Evolutionary conservation across 225 moss, liverwort and hornwort species (phyloP), one percentile per base, ranked within the genome.

Genomic region (Pseudisothecium myosuroides): DNA sequence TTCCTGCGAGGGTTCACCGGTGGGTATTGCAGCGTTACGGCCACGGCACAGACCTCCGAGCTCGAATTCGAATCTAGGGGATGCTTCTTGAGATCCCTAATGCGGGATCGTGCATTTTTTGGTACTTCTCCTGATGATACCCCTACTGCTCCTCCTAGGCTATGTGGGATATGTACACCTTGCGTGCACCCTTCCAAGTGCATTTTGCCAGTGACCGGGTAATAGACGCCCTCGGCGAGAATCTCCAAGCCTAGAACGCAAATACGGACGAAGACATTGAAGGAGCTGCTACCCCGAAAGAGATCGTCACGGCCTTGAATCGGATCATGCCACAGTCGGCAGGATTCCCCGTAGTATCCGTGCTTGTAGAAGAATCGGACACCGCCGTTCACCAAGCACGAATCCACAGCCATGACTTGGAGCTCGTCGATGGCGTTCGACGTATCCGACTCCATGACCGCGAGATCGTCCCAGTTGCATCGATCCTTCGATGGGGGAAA

Each of bases 121-220:
- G 23, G 16, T 47, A 32, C 16, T 63, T 16, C 22, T 36, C 23
- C 34, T 82, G 36, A 34, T 36, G 64, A 23, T 16, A 47, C 49
- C 64, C 64, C 16, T 45, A 12, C 39, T 32, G 23, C 62, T 62
- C 61, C 43, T 62, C 23, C 62, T 41, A 21, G 62, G 34, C 81
- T 62, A 15, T 45, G 34, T 47, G 69, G 58, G 61, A 81, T 36
- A n/a, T 29, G 50, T 23, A 15, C 11, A 29, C 13, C 78, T 41
- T 80, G n/a, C n/a, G 36, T 65, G 81, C 89, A 91, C 20, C 89
- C 91, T 14, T 59, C 87, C 89, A 89, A 84, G 58, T 91, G 89
- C 91, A 91, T 89, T 63, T 76, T 47, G 14, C 91, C 89, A 17
- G 63, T 84, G 61, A 75, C 60, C 5, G 91, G 68, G 32, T 37